Conservation (phyloP, 2,329 filamentous ascomycete genomes). For the Fusarium sp. region DNA sequence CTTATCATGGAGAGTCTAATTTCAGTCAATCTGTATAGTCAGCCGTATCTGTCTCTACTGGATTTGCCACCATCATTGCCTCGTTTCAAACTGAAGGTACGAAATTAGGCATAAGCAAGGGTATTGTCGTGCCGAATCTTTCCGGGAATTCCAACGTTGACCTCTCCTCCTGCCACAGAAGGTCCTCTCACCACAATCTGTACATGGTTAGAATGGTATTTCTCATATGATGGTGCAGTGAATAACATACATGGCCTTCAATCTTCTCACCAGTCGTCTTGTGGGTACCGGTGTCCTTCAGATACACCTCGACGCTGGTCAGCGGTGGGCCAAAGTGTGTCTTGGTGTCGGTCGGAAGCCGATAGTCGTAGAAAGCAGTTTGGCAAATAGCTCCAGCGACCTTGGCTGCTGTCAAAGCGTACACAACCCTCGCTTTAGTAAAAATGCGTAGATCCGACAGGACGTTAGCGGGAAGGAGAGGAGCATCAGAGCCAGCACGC, state of each 20-base stretch:
- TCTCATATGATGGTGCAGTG: too few species aligned
- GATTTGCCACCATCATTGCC: neutral
- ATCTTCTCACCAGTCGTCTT: slow-evolving; percentile 74
- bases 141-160: slow-evolving; percentile 72
- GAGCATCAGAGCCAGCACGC: slow-evolving; percentile 71
- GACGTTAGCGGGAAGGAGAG: slow-evolving; percentile 74
- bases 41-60: slow-evolving; percentile 4
- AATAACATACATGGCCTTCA: slow-evolving; percentile 71
- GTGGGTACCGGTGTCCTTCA: slow-evolving; percentile 72
- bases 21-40: neutral
- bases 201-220: slow-evolving; percentile 19
- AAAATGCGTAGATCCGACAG: slow-evolving; percentile 87
- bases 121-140: slow-evolving; percentile 80
- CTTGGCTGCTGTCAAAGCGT: slow-evolving; percentile 83
- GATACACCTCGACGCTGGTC: slow-evolving; percentile 81
- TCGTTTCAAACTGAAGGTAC: neutral
- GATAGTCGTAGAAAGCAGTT: slow-evolving; percentile 89
- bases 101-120: slow-evolving; percentile 66
- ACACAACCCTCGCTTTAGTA: slow-evolving; percentile 83
- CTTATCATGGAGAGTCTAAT: neutral
- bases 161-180: slow-evolving; percentile 77
- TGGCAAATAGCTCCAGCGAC: slow-evolving; percentile 94
- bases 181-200: slow-evolving; percentile 80
- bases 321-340: slow-evolving; percentile 86
- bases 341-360: slow-evolving; percentile 61